Evolutionary conservation across 371 early-diverging fungal genomes (phyloP), one percentile per base, ranked within the genome.

Genomic region (Coelomomyces lativittatus): DNA sequence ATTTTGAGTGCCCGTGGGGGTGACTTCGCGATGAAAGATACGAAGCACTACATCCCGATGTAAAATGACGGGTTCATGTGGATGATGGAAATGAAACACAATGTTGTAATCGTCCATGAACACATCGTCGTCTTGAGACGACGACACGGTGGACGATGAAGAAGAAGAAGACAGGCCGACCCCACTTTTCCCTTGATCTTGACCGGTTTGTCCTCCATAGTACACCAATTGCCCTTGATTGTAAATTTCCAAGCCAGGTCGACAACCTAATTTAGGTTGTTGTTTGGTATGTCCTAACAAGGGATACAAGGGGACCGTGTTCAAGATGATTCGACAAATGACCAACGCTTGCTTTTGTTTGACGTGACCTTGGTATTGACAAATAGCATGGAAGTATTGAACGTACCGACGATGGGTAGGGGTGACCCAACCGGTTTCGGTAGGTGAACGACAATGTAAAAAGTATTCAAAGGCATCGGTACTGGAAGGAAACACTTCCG

Each of bases 381-480:
- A 21, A 21, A 71, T 40, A 48, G 63, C 61, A 54, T 67, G 55
- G 47, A 72, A 56, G 49, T 72, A 70, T 35, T 60, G 50, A 14
- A 66, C 34, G 51, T 70, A 70, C 11, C 70, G 58, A 8, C 53
- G 44, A 25, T 57, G 58, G 23, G 49, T 44, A 25, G 56, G 56
- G 15, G 55, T 58, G 10, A 57, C 48, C 64, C 62, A 62, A 0
- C 51, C n/a, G 9, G 27, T 24, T 36, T 63, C 63, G 26, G 43
- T 32, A 0, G 59, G 57, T 0, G 59, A 51, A 14, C 66, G 48
- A 10, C 64, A 51, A 8, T 47, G 35, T 4, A 60, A 26, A 34
- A 69, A 68, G 43, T 66, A 59, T 3, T 65, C 59, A 44, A 73
- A 59, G 10, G 66, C 70, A 4, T 67, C 64, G 24, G 32, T 44